Conservation (phyloP, 2,329 filamentous ascomycete genomes). For the Aspergillus melleus region DNA sequence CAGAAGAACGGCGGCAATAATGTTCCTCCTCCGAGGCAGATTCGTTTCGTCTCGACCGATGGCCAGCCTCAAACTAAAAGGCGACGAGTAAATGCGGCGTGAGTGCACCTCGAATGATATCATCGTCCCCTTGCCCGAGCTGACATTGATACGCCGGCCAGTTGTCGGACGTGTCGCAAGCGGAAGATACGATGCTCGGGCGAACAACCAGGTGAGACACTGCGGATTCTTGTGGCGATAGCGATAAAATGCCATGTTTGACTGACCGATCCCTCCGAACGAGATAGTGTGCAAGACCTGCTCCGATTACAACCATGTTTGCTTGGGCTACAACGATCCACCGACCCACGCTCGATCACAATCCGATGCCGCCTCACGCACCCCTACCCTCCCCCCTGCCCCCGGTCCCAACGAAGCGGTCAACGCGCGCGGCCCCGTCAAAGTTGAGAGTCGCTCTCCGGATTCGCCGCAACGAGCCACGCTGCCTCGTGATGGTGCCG, state of each 20-base stretch:
- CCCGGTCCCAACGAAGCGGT: slow-evolving; percentile 18
- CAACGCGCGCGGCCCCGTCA: slow-evolving; percentile 16
- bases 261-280: slow-evolving; percentile 8
- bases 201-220: slow-evolving; percentile 58
- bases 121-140: slow-evolving; percentile 6
- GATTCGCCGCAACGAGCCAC: slow-evolving; percentile 17
- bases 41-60: slow-evolving; percentile 80
- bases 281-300: slow-evolving; percentile 65
- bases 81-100: slow-evolving; percentile 77
- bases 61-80: slow-evolving; percentile 78
- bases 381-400: slow-evolving; percentile 19
- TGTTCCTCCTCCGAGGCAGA: slow-evolving; percentile 44
- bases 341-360: slow-evolving; percentile 33
- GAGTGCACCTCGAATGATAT: slow-evolving; percentile 34
- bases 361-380: slow-evolving; percentile 28
- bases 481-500: slow-evolving; percentile 7
- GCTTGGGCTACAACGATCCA: slow-evolving; percentile 64
- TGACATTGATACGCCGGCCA: slow-evolving; percentile 29
- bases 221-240: background rate
- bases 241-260: background rate
- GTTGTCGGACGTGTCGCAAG: slow-evolving; percentile 71
- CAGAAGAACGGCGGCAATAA: slow-evolving; percentile 36
- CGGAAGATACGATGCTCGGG: slow-evolving; percentile 75
- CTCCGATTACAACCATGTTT: slow-evolving; percentile 68
- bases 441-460: slow-evolving; percentile 30